Base-by-base conservation (phyloP, 2,329 filamentous ascomycete genomes). In the Fusarium nematophilum region DNA sequence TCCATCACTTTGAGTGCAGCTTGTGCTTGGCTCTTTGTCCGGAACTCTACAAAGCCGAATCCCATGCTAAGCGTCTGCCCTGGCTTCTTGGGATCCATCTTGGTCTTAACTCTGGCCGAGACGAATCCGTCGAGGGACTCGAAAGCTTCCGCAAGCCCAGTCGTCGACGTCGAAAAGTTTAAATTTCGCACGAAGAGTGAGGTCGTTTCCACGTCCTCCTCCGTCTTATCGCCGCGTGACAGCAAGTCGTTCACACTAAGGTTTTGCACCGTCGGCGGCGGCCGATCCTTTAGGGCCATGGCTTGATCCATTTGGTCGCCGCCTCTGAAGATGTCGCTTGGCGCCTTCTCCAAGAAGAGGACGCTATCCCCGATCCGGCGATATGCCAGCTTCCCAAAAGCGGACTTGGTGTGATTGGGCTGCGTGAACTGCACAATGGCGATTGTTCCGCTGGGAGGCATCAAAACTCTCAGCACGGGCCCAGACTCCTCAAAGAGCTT, bases 161-260 rank as follows among this genome's bases (percentile, higher is more conserved):
- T 84, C 43, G 88, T 93, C 9, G 90, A 93, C 3, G 95, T 99
- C 49, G 87, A 81, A 77, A 98, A 99, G 80, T 93, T 96, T 67
- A 99, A 83, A 76, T 98, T 98, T 71, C 93, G 90, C 66, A 99
- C 89, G 75, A 95, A 98, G 13, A 99, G 81, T 5, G 94, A 96
- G n/a, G 87, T 86, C 13, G 90, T 78, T 67, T 91, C 86, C 38
- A 80, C 75, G 30, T 84, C 78, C 42, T 86, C 81, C 52, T 87
- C 82, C 59, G 79, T 72, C 59, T 77, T 78, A 66, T 80, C 78
- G 58, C 81, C 81, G 57, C 80, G 78, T 69, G 87, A 85, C 59
- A 93, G 81, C 44, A 94, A 77, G 62, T 93, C 90, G 44, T 84
- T 82, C 25, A 86, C 86, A 53, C 87, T 91, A 42, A 88, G 75